phyloP scores from a whole-genome alignment of 1,139 yeast genomes.

The Kodamaea ohmeri region DNA sequence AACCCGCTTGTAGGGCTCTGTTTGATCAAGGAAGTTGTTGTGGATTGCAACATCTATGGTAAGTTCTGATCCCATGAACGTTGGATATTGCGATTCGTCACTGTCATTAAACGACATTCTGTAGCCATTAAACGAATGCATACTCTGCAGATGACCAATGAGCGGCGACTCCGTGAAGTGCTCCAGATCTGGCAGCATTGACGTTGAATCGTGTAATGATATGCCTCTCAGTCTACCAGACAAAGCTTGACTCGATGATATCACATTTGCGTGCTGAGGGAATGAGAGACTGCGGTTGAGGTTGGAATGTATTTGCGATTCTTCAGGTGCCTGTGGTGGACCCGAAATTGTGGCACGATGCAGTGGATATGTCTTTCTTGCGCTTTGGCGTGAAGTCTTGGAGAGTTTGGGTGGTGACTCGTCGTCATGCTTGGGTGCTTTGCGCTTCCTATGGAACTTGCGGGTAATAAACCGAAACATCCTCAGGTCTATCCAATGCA shows the following conservation, averaged over 20 bases:
- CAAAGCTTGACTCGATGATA: slow-evolving; percentile 14
- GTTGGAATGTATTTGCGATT: background rate
- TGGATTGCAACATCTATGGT: slow-evolving; percentile 2
- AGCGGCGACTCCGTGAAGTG: too few relatives aligned
- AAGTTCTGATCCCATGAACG: background rate
- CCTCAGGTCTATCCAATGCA: slow-evolving; percentile 1
- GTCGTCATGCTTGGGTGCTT: background rate
- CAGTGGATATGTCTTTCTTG: background rate
- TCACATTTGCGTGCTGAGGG: slow-evolving; percentile 6
- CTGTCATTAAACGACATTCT: slow-evolving; percentile 1
- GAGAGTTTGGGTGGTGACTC: background rate
- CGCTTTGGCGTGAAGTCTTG: background rate
- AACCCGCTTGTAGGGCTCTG: background rate
- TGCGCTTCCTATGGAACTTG: slow-evolving; percentile 1
- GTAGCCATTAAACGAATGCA: slow-evolving; percentile 6
- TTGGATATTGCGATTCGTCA: background rate
- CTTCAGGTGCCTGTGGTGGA: background rate
- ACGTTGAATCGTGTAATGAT: background rate
- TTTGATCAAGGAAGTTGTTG: too few relatives aligned
- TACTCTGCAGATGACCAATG: slow-evolving; percentile 1
- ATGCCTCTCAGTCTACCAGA: slow-evolving; percentile 6
- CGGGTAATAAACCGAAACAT: slow-evolving; percentile 3
- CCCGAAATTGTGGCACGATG: background rate
- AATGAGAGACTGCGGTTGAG: slow-evolving; percentile 2
- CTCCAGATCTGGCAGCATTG: background rate